Conservation (phyloP, 2,329 filamentous ascomycete species). For the Sclerotinia nivalis region DNA sequence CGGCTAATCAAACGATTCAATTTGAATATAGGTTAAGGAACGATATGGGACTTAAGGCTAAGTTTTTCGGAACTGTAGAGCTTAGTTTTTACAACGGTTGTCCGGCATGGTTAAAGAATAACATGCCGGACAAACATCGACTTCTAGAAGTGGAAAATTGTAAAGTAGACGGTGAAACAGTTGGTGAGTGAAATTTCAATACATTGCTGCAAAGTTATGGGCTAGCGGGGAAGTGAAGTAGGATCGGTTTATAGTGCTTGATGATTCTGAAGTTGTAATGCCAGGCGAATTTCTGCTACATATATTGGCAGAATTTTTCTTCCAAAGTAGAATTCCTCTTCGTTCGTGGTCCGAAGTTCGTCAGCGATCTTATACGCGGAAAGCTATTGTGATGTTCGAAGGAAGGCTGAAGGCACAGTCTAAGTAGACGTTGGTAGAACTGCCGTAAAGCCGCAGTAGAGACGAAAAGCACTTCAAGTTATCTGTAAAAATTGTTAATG, state of each 20-base stretch:
- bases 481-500: neutral
- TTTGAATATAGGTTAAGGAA: neutral
- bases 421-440: neutral
- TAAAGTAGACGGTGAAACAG: neutral
- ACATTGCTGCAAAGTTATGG: neutral
- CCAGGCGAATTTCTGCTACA: neutral
- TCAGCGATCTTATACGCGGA: neutral
- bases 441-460: neutral
- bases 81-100: neutral
- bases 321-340: neutral
- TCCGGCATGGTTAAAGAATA: neutral
- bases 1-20: neutral
- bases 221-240: neutral
- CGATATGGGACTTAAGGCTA: neutral
- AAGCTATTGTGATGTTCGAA: neutral
- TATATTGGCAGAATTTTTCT: neutral
- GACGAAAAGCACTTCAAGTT: neutral
- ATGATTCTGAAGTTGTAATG: neutral
- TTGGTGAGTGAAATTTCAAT: neutral
- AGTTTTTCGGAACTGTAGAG: neutral
- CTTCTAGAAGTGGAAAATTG: neutral
- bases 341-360: neutral
- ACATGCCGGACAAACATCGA: neutral
- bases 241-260: neutral
- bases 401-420: neutral